Percentiles rank a stretch among this genome's conserved stretches.
phyloP scores from a whole-genome alignment of 2,329 filamentous ascomycete species.

The Fusarium cicatricum region DNA sequence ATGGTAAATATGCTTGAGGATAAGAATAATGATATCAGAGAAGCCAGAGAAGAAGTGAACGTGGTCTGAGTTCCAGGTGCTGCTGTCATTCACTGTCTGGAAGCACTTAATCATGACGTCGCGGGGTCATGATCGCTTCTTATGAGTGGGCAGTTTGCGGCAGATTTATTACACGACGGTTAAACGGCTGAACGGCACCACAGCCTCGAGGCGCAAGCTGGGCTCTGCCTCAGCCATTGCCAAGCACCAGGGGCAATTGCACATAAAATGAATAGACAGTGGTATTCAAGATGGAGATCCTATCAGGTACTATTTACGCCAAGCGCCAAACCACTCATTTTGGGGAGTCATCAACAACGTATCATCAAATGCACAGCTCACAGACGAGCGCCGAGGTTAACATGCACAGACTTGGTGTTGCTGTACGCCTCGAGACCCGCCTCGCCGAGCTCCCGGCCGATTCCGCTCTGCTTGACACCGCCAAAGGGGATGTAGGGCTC shows the following conservation, averaged over 20 bases:
- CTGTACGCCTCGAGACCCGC: conserved; percentile 41
- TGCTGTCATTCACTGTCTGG: background rate
- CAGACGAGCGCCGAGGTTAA: conserved; percentile 39
- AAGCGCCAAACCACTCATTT: conserved; percentile 16
- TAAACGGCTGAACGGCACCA: background rate
- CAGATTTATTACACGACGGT: background rate
- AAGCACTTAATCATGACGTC: conserved; percentile 29
- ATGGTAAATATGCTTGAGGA: conserved; percentile 3
- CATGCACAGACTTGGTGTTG: conserved; percentile 39
- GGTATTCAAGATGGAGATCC: conserved; percentile 17
- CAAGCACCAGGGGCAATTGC: background rate
- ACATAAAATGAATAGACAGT: background rate
- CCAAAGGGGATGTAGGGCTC: conserved; percentile 41
- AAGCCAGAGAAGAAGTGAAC: background rate
- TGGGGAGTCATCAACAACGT: background rate
- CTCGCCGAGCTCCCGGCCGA: conserved; percentile 39
- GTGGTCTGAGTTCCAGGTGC: conserved; percentile 16
- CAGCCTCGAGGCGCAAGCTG: background rate
- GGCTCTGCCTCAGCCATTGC: background rate
- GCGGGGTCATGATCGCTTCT: conserved; percentile 1
- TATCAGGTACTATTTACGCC: conserved; percentile 20
- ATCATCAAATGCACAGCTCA: conserved; percentile 12
- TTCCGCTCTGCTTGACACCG: conserved; percentile 42
- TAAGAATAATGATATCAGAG: background rate
- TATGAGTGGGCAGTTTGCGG: background rate